phyloP scores from a whole-genome alignment of 1,139 yeast species.

The Candida tetrigidarum region DNA sequence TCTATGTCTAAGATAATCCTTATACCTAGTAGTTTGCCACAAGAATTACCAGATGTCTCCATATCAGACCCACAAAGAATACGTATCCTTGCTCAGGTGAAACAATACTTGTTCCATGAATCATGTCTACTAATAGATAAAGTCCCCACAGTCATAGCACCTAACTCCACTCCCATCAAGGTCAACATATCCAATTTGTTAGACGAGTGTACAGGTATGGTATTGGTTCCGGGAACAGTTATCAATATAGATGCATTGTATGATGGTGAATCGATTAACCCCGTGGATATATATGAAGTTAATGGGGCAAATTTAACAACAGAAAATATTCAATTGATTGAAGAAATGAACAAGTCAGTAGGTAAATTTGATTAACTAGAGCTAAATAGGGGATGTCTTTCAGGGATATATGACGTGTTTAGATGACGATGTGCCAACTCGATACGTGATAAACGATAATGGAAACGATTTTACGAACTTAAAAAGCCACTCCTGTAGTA shows the following conservation, averaged over 20 bases:
- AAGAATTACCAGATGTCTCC: constrained; percentile 28
- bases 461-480: no score
- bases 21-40: constrained; percentile 28
- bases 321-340: constrained; percentile 8
- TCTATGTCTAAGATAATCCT: constrained; percentile 34
- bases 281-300: constrained; percentile 13
- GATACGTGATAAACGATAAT: no score
- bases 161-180: constrained; percentile 3
- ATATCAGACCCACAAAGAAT: constrained; percentile 24
- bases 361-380: not conserved
- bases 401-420: no score
- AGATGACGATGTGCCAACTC: no score
- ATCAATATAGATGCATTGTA: constrained; percentile 24
- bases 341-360: not conserved
- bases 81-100: constrained; percentile 36
- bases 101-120: constrained; percentile 19
- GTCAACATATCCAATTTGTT: constrained; percentile 17
- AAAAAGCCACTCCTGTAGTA: no score
- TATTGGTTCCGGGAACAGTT: constrained; percentile 19
- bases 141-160: constrained; percentile 16
- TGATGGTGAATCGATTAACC: constrained; percentile 19
- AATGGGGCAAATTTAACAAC: constrained; percentile 13
- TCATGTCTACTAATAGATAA: constrained; percentile 17
- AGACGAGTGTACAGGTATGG: constrained; percentile 11
- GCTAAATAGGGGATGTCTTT: not conserved